Conservation (phyloP, 495 filamentous ascomycete genomes). For the Zalerion maritima region DNA sequence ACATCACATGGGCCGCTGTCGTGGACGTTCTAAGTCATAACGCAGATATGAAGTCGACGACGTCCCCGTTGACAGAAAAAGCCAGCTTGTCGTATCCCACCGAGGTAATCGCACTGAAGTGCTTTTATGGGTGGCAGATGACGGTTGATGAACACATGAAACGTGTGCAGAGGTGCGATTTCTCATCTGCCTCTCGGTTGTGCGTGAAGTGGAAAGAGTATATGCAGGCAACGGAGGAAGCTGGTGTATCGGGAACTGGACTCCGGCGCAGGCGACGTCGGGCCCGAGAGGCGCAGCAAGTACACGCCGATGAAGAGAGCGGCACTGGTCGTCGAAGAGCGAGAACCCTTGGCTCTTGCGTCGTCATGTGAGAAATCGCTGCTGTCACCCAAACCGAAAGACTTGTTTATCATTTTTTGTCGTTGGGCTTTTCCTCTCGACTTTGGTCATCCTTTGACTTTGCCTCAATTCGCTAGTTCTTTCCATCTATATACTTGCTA, state of each 20-base stretch:
- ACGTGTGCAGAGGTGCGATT: constrained; percentile 62
- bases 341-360: constrained; percentile 38
- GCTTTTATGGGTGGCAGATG: constrained; percentile 89
- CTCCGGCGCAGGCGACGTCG: constrained; percentile 54
- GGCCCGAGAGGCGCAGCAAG: constrained; percentile 58
- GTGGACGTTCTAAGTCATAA: constrained; percentile 78
- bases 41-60: constrained; percentile 40
- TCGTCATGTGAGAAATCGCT: constrained; percentile 34
- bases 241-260: constrained; percentile 44
- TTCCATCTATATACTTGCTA: too few relatives aligned
- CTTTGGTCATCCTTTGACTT: too few relatives aligned
- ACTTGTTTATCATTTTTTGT: constrained; percentile 1
- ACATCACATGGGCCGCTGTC: constrained; percentile 85
- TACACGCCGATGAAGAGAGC: constrained; percentile 67
- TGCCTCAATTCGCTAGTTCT: too few relatives aligned
- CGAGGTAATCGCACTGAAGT: constrained; percentile 74
- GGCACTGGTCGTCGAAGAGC: constrained; percentile 38
- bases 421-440: too few relatives aligned
- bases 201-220: constrained; percentile 89
- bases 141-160: constrained; percentile 87
- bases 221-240: constrained; percentile 85
- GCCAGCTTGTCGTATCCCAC: constrained; percentile 36
- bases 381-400: background rate
- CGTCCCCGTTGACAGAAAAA: constrained; percentile 21
- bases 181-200: constrained; percentile 51